These are phyloP conservation scores for Xylariales sp. DNA, from an alignment of 2,329 filamentous ascomycete genomes.

Conservation along the genomic window DNA sequence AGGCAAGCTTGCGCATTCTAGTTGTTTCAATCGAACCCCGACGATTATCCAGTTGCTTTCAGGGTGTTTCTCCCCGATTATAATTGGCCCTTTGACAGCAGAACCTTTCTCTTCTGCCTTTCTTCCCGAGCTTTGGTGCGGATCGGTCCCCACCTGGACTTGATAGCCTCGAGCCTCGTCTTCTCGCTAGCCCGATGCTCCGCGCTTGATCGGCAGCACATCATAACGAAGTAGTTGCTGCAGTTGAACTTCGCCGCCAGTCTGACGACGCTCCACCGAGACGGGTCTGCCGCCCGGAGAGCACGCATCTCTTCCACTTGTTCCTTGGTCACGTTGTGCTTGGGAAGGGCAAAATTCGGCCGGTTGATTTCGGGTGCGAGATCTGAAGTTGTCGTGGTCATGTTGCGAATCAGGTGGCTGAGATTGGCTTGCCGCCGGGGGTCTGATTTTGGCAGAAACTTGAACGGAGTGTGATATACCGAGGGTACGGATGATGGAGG, in stretches of 20 bases:
- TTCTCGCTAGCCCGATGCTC: slow-evolving; percentile 43
- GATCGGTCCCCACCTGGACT: slow-evolving; percentile 54
- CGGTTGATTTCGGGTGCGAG: slow-evolving; percentile 2
- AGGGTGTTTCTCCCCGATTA: too few relatives aligned
- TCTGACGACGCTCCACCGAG: slow-evolving; percentile 47
- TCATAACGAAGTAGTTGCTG: slow-evolving; percentile 52
- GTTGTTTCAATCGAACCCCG: too few relatives aligned
- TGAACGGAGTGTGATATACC: slow-evolving; percentile 62
- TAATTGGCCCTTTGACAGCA: slow-evolving; percentile 49
- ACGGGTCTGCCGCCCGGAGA: slow-evolving; percentile 48
- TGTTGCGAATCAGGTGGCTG: slow-evolving; percentile 34
- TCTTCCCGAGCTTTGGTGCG: slow-evolving; percentile 52
- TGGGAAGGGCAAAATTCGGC: slow-evolving; percentile 4
- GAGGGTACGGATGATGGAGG: slow-evolving; percentile 50
- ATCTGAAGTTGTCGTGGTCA: slow-evolving; percentile 11
- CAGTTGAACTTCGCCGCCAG: slow-evolving; percentile 54
- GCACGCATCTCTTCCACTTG: slow-evolving; percentile 58
- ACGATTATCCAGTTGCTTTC: too few relatives aligned
- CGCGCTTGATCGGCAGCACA: slow-evolving; percentile 46
- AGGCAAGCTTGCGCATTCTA: too few relatives aligned
- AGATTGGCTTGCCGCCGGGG: slow-evolving; percentile 48
- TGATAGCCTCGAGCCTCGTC: slow-evolving; percentile 41
- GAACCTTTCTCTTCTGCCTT: slow-evolving; percentile 44
- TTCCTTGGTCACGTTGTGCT: slow-evolving; percentile 48
- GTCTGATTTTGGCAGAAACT: slow-evolving; percentile 57